phyloP scores from a whole-genome alignment of 306 rosid genomes.

The Vicia faba region DNA sequence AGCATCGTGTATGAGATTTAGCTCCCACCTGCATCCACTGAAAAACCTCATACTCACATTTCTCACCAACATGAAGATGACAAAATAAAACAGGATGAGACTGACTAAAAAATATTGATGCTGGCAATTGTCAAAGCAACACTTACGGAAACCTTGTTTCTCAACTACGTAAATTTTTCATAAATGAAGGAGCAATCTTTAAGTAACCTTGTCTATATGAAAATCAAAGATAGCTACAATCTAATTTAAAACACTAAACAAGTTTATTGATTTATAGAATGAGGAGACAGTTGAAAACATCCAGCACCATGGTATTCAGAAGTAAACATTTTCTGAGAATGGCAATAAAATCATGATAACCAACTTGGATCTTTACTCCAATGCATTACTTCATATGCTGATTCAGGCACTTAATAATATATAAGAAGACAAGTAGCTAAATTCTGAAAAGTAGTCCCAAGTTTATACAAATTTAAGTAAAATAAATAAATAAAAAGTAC shows the following conservation, averaged over 20 bases:
- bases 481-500: constrained; percentile 31
- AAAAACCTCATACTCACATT: constrained; percentile 47
- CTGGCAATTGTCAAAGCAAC: constrained; percentile 20
- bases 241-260: constrained; percentile 11
- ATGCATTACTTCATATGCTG: background rate
- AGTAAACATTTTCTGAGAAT: constrained; percentile 19
- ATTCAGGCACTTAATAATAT: constrained; percentile 4
- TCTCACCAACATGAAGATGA: constrained; percentile 33
- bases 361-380: background rate
- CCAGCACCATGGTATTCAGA: background rate
- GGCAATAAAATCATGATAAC: constrained; percentile 11
- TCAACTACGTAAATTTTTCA: background rate
- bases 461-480: constrained; percentile 9
- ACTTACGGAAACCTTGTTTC: background rate
- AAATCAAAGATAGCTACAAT: background rate
- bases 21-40: constrained; percentile 85
- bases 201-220: no score
- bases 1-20: constrained; percentile 42
- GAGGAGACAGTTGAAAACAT: constrained; percentile 9
- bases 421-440: constrained; percentile 9
- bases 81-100: constrained; percentile 24
- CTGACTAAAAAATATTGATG: background rate
- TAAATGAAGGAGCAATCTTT: constrained; percentile 12
- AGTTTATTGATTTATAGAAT: background rate
- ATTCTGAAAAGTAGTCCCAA: constrained; percentile 19